phyloP scores from a whole-genome alignment of 352 stramenopile species.

The Hyaloperonospora brassicae region DNA sequence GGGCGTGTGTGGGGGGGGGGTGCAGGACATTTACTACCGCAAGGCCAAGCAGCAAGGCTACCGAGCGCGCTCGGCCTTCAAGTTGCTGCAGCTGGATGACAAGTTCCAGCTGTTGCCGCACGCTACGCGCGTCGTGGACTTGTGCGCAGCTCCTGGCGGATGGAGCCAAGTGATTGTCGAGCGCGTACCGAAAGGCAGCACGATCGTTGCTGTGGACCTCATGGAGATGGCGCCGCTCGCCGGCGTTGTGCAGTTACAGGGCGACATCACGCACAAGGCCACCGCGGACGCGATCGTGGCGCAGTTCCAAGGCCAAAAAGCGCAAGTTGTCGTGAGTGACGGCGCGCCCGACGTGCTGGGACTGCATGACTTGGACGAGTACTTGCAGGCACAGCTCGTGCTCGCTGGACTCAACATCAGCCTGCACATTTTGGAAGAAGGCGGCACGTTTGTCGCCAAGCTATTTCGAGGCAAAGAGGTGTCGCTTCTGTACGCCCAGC shows the following conservation, averaged over 20 bases:
- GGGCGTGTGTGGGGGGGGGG: too few species aligned
- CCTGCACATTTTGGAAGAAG: conserved; percentile 59
- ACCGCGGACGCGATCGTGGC: conserved; percentile 68
- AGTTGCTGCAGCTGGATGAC: conserved; percentile 98
- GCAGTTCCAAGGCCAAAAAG: conserved; percentile 68
- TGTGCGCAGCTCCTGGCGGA: conserved; percentile 76
- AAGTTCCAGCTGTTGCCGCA: conserved; percentile 92
- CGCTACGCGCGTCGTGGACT: conserved; percentile 76
- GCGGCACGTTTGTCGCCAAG: conserved; percentile 79
- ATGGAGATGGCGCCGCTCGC: conserved; percentile 97
- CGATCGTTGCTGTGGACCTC: conserved; percentile 76
- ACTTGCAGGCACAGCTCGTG: conserved; percentile 73
- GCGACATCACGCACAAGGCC: conserved; percentile 75
- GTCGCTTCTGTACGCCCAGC: conserved; percentile 60
- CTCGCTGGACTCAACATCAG: conserved; percentile 75
- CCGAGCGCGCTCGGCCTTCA: conserved; percentile 96
- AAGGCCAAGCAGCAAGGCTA: conserved; percentile 92
- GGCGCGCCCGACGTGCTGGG: conserved; percentile 96
- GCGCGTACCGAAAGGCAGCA: conserved; percentile 36
- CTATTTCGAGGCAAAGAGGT: conserved; percentile 80
- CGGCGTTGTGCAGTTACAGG: conserved; percentile 62
- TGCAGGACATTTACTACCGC: conserved; percentile 89
- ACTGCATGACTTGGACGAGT: conserved; percentile 76
- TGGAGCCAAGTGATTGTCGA: conserved; percentile 84
- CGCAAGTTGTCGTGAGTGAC: conserved; percentile 98